phyloP scores from a whole-genome alignment of 805 yeast genomes.

The Lipomyces starkeyi region DNA sequence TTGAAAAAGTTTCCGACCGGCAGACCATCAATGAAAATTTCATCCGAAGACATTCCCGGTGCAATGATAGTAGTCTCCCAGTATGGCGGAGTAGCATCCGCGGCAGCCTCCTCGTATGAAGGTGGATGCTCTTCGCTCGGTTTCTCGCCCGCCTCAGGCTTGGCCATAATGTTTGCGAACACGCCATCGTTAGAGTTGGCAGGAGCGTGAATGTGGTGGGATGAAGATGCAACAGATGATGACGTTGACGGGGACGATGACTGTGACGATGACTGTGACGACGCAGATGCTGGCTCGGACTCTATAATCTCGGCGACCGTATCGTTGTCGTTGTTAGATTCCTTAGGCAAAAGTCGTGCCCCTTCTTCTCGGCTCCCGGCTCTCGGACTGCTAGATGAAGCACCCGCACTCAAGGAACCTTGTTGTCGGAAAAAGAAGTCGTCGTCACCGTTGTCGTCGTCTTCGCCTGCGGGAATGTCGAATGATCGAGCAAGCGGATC shows the following conservation, averaged over 20 bases:
- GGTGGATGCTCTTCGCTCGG: conserved; percentile 40
- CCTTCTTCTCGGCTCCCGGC: conserved; percentile 7
- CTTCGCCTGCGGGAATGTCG: conserved; percentile 24
- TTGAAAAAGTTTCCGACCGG: conserved; percentile 94
- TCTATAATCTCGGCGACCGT: neutral
- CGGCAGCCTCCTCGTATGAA: conserved; percentile 90
- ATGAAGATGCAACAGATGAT: conserved; percentile 31
- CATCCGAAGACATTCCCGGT: conserved; percentile 77
- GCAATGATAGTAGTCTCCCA: conserved; percentile 90
- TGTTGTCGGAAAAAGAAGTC: conserved; percentile 21
- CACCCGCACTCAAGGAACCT: neutral
- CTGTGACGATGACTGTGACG: neutral
- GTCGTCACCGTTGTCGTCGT: conserved; percentile 29
- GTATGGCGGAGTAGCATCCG: conserved; percentile 93
- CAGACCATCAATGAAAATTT: conserved; percentile 89
- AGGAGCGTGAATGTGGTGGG: neutral
- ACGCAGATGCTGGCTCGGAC: conserved; percentile 9
- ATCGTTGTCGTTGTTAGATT: neutral
- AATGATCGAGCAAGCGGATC: conserved; percentile 39
- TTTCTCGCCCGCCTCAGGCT: conserved; percentile 63
- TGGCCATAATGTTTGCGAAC: conserved; percentile 87
- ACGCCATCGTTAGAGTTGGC: conserved; percentile 73
- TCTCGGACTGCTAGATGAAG: neutral
- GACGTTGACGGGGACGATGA: conserved; percentile 19
- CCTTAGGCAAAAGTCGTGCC: neutral